Evolutionary conservation across 352 stramenopile genomes (phyloP), one percentile per base, ranked within the genome.

Genomic region (Elongisporangium prolatum): DNA sequence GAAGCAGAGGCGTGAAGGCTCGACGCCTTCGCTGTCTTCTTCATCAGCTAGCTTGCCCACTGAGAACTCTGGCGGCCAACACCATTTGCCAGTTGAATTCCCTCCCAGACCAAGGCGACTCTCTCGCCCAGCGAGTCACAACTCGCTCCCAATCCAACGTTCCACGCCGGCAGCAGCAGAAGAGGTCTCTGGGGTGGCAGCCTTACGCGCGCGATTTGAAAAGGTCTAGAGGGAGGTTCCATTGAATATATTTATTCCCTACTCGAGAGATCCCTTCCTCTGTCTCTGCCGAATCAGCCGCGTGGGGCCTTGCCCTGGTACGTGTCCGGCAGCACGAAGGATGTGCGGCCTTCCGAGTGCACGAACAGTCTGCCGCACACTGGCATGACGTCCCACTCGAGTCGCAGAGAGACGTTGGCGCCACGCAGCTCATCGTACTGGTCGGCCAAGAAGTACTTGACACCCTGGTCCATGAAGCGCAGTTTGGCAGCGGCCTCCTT

Each of bases 361-460:
- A 92, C 70, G 21, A 92, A 91, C 21, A 94, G 72, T 13, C 77
- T 73, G 47, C 85, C 85, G 59, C 80, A 91, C 25, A 95, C 84
- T 9, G 85, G 85, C 85, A 95, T 95, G 65, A 92, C 72, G 61
- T 95, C 85, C 83, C 84, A 95, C 67, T 93, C 75, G 56, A 95
- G 74, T 44, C 78, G 71, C 59, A 95, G 77, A 59, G 81, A 88
- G 49, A 95, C 85, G 59, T 92, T 91, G 44, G 78, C 69, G 50
- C 77, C 74, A 47, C 85, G 85, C 47, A 95, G 66, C 65, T 95
- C 63, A 64, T 93, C 77, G 65, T 78, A 66, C 65, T 93, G 80
- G 60, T 93, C 84, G 14, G 83, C 75, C 13, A 95, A 60, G 50
- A 92, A 91, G 67, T 95, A 95, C 65, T 93, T 85, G 69, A 93